Base-by-base conservation (phyloP, 2,329 filamentous ascomycete genomes). In the Aureobasidium vineae region DNA sequence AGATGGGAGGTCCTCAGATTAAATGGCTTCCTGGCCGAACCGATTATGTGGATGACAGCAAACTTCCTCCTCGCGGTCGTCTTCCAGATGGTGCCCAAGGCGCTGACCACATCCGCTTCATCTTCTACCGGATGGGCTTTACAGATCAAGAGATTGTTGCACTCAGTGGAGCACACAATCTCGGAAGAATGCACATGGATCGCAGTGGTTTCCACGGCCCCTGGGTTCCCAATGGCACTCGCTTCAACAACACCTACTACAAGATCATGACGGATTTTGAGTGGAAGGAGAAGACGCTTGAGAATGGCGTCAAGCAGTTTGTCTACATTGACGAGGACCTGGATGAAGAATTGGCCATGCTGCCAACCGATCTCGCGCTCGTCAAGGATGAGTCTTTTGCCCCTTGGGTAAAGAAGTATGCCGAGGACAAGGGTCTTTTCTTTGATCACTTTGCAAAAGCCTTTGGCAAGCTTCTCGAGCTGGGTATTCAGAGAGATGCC, bases 281-380 rank as follows among this genome's bases (percentile, higher is more conserved):
- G 60, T 86, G 84, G 84, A 82, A 81, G 73, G 81, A 81, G 67
- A 84, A 81, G 74, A 83, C 78, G 15, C 73, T 86, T 63, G 73
- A 75, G 16, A 84, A 82, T 68, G 85, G 84, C 0, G 72, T 85
- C 21, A 76, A 79, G 65, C 85, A 88, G 76, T 89, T 86, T 73
- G 82, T 83, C 52, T 85, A 85, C 70, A 81, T 82, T 56, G 85
- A 87, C 68, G 83, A 86, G 54, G 83, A 87, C 70, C 76, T 75
- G 6, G 81, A 82, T 52, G 82, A 83, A 67, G 83, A 84, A 66
- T 76, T 88, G 49, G 88, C 88, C 86, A 88, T 88, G 86, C 73
- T 88, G 72, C 86, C 86, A 0, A 87, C 86, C 2, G 86, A 88
- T 72, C 82, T 88, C 71, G 82, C 85, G 5, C 77, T 88, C 45